phyloP scores from a whole-genome alignment of 768 basidiomycete genomes.

The Psilocybe cubensis region DNA sequence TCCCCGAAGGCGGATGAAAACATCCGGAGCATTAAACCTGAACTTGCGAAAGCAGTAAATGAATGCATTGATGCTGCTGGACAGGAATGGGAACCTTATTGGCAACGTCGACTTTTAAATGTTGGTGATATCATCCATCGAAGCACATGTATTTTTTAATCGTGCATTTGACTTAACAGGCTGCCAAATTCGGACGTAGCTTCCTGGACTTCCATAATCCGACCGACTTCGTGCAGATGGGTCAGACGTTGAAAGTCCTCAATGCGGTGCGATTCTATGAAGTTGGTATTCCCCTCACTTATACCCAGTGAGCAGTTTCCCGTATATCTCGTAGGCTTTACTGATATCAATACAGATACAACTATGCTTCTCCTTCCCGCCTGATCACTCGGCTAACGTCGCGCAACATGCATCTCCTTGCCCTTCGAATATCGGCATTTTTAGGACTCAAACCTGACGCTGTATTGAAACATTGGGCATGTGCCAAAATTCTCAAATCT shows the following conservation, averaged over 20 bases:
- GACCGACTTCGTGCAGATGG: constrained; percentile 90
- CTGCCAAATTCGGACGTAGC: constrained; percentile 95
- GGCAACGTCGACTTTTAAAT: constrained; percentile 86
- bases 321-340: neutral
- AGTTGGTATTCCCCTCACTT: constrained; percentile 92
- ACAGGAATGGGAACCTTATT: constrained; percentile 86
- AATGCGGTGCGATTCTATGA: constrained; percentile 93
- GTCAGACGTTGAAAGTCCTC: constrained; percentile 88
- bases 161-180: constrained; percentile 44
- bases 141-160: constrained; percentile 9
- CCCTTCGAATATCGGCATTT: constrained; percentile 86
- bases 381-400: constrained; percentile 84
- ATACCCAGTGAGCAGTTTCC: constrained; percentile 71
- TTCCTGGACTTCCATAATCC: constrained; percentile 94
- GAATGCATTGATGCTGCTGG: constrained; percentile 95
- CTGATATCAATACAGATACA: constrained; percentile 60
- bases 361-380: constrained; percentile 76
- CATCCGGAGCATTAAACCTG: constrained; percentile 85
- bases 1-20: constrained; percentile 94
- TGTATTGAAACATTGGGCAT: constrained; percentile 96
- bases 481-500: constrained; percentile 83
- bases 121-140: constrained; percentile 52
- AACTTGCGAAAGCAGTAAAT: constrained; percentile 85
- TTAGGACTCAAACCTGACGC: constrained; percentile 82
- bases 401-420: constrained; percentile 89